These are phyloP conservation scores for Cornus kousa DNA, from an alignment of 148 eudicot genomes.

Conservation along the genomic window DNA sequence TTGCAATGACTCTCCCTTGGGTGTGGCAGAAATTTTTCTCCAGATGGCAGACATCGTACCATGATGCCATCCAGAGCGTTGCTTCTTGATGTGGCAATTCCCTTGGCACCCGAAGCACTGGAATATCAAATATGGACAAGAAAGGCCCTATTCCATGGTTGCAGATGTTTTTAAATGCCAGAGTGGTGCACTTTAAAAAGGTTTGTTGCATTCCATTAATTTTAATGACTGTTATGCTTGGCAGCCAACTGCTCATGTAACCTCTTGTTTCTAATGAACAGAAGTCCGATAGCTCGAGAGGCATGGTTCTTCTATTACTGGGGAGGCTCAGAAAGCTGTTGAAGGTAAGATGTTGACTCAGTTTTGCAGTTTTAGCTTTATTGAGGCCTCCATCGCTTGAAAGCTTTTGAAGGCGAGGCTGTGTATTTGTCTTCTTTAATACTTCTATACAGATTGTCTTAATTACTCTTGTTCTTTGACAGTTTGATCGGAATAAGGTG, in stretches of 20 bases:
- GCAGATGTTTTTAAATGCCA: constrained; percentile 82
- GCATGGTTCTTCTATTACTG: not conserved
- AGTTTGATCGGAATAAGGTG: not conserved
- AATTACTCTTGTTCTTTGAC: not conserved
- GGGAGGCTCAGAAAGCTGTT: not conserved
- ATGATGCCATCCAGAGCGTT: constrained; percentile 97
- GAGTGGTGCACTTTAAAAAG: constrained; percentile 68
- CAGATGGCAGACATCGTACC: constrained; percentile 88
- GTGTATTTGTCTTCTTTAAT: not conserved
- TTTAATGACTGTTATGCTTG: not conserved
- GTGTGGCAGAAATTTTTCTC: constrained; percentile 87
- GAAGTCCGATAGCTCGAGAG: not conserved
- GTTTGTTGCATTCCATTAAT: not conserved
- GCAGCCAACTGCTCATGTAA: not conserved
- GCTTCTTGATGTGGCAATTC: constrained; percentile 95
- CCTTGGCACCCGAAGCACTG: constrained; percentile 91
- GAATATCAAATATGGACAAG: constrained; percentile 50
- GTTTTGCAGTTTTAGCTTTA: not conserved
- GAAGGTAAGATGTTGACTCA: not conserved
- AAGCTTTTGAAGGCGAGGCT: too few relatives aligned
- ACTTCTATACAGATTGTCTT: not conserved
- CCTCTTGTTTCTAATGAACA: not conserved
- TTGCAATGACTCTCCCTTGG: constrained; percentile 82
- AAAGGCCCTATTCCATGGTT: constrained; percentile 94
- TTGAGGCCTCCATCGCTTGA: not conserved